Evolutionary conservation across 202 grass and related monocot species (phyloP).

Genomic region (Carex arenaria): DNA sequence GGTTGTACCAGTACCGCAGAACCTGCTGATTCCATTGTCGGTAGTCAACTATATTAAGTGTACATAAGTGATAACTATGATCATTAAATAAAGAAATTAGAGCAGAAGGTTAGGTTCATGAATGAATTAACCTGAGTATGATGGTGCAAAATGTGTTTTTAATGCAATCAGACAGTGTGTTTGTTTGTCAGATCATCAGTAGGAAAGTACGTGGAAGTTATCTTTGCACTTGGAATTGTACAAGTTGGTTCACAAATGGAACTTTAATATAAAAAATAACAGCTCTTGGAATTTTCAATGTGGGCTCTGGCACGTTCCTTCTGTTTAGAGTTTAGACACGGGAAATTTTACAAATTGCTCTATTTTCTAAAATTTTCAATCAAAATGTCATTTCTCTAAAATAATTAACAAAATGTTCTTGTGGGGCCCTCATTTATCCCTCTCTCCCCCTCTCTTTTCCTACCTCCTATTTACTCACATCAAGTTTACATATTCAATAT

Average conservation of each 20-base stretch:
- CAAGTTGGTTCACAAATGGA: background rate
- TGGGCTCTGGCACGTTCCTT: background rate
- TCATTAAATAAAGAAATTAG: background rate
- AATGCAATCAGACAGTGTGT: background rate
- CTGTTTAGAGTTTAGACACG: background rate
- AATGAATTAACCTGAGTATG: no score
- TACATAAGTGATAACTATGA: background rate
- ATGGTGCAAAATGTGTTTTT: background rate
- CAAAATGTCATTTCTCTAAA: no score
- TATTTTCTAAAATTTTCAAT: no score
- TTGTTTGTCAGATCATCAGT: background rate
- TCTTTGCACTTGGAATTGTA: background rate
- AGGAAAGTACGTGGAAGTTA: background rate
- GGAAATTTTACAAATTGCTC: no score
- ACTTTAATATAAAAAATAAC: background rate
- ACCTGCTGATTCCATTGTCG: no score
- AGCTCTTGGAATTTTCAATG: background rate
- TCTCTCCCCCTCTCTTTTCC: no score
- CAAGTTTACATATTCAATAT: no score
- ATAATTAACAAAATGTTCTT: no score
- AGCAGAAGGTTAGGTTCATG: background rate
- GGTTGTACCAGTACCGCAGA: no score
- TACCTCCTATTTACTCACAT: no score
- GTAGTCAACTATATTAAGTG: no score
- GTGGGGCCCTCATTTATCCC: no score